These are phyloP conservation scores for Nymphaea colorata DNA, from an alignment of 164 flowering plant species.

Conservation along the genomic window DNA sequence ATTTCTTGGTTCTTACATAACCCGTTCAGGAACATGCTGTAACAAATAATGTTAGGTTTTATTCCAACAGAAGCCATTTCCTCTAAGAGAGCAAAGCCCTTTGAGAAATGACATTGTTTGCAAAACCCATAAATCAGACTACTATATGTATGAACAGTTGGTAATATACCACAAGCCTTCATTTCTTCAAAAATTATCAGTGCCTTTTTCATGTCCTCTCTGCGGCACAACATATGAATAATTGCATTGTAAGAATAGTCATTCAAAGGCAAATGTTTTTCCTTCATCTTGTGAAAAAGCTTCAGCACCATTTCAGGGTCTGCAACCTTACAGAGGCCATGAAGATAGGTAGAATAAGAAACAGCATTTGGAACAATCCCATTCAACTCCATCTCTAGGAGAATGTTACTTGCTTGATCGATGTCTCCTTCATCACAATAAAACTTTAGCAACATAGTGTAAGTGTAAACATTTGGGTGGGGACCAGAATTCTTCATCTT, in stretches of 20 bases:
- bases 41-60: slow-evolving; percentile 28
- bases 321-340: slow-evolving; percentile 21
- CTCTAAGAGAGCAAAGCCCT: slow-evolving; percentile 23
- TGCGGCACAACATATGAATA: slow-evolving; percentile 35
- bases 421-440: slow-evolving; percentile 28
- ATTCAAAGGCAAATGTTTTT: slow-evolving; percentile 19
- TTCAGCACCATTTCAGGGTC: slow-evolving; percentile 25
- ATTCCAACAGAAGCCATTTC: slow-evolving; percentile 31
- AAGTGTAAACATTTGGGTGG: slow-evolving; percentile 37
- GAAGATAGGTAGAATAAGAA: slow-evolving; percentile 5
- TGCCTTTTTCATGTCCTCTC: slow-evolving; percentile 31
- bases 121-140: slow-evolving; percentile 51
- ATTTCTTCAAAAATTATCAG: slow-evolving; percentile 34
- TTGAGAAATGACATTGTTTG: slow-evolving; percentile 27
- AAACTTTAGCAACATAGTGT: slow-evolving; percentile 44
- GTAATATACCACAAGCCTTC: slow-evolving; percentile 27
- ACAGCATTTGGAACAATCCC: slow-evolving; percentile 30
- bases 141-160: slow-evolving; percentile 51
- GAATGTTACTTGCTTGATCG: slow-evolving; percentile 21
- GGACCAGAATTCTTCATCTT: slow-evolving; percentile 48
- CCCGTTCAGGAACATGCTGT: slow-evolving; percentile 29
- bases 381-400: slow-evolving; percentile 31
- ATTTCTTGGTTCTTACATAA: slow-evolving; percentile 23
- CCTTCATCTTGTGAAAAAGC: slow-evolving; percentile 17
- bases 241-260: slow-evolving; percentile 46